Evolutionary conservation across 441 rosid genomes (phyloP).

Genomic region (Metrosideros polymorpha): DNA sequence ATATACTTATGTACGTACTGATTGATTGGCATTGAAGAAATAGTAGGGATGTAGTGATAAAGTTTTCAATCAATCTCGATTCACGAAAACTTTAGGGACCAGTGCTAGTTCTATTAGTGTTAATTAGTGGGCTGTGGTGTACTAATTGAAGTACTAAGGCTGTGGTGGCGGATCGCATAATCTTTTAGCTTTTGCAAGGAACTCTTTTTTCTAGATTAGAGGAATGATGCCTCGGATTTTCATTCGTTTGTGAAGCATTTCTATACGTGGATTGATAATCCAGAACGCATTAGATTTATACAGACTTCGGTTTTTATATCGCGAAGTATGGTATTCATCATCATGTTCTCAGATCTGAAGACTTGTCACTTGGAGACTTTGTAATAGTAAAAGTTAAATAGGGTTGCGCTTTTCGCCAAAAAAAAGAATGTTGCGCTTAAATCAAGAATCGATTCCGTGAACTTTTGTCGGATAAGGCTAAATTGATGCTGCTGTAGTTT

Average conservation of each 20-base stretch:
- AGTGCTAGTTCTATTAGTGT: background rate
- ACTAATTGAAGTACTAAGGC: background rate
- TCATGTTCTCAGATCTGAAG: background rate
- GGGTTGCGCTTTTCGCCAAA: background rate
- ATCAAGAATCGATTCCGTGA: background rate
- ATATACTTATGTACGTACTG: background rate
- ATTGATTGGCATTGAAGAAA: background rate
- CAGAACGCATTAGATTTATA: background rate
- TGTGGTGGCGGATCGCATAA: background rate
- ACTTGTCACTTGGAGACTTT: background rate
- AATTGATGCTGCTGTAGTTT: background rate
- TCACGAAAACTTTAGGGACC: background rate
- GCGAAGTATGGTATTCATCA: background rate
- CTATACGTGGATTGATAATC: background rate
- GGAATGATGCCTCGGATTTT: background rate
- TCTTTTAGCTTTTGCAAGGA: background rate
- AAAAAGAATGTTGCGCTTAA: background rate
- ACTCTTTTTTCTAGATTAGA: background rate
- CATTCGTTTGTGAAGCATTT: background rate
- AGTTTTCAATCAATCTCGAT: background rate
- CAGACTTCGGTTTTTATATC: background rate
- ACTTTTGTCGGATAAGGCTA: background rate
- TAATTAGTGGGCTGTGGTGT: background rate
- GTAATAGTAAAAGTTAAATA: background rate
- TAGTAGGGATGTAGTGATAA: background rate